phyloP scores from a whole-genome alignment of 2,329 filamentous ascomycete species.

The Lachnellula cervina region DNA sequence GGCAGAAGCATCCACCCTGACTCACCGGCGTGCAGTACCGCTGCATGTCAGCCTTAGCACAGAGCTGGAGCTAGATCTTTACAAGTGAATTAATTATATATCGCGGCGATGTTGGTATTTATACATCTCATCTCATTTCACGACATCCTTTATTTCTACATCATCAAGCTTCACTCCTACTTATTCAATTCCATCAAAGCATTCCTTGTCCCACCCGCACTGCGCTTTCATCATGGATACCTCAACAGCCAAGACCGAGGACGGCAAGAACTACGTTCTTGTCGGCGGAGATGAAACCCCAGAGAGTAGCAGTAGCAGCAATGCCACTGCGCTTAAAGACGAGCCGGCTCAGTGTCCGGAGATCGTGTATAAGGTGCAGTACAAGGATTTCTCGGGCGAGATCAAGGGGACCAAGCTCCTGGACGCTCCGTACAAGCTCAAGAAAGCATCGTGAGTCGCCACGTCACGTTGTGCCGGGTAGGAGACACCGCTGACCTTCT shows the following conservation, averaged over 20 bases:
- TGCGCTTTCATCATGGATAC: not conserved
- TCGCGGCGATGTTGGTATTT: not conserved
- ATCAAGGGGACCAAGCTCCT: constrained; percentile 21
- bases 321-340: constrained; percentile 10
- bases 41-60: not conserved
- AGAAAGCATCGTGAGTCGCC: constrained; percentile 15
- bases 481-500: not conserved
- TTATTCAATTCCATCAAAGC: too few relatives aligned
- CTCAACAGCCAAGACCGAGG: not conserved
- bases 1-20: not conserved
- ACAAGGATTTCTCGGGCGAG: constrained; percentile 19
- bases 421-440: constrained; percentile 20
- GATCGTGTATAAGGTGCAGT: constrained; percentile 22
- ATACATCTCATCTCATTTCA: not conserved
- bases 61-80: not conserved
- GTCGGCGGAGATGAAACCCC: not conserved
- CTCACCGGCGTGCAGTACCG: too few relatives aligned
- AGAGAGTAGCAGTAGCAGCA: not conserved
- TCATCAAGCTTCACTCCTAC: not conserved
- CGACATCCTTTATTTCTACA: not conserved
- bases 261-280: not conserved
- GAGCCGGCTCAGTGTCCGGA: constrained; percentile 15
- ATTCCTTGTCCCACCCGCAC: too few relatives aligned
- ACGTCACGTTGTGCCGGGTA: too few relatives aligned
- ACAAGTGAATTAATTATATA: not conserved